A percentile compares a stretch with the other conserved stretches of the same genome.
Evolutionary conservation across 352 stramenopile genomes (phyloP).

Genomic region (Thalassiosira gravida): DNA sequence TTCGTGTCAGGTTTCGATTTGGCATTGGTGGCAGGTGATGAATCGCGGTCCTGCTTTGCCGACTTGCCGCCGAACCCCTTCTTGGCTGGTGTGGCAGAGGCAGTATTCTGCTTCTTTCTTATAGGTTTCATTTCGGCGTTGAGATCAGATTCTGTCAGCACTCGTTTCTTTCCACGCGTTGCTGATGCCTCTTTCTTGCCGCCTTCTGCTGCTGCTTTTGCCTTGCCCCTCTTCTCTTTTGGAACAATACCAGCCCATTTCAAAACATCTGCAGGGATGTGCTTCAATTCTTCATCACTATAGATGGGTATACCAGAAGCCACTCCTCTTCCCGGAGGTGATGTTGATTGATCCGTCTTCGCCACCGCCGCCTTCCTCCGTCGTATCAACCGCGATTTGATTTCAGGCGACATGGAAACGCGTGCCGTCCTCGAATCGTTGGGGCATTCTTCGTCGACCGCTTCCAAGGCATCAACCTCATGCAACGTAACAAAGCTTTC

Average conservation of each 20-base stretch:
- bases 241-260: constrained; percentile 47
- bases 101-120: not conserved
- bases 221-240: constrained; percentile 26
- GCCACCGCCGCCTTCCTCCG: not conserved
- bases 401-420: constrained; percentile 28
- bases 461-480: not conserved
- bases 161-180: constrained; percentile 41
- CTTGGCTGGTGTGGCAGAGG: constrained; percentile 8
- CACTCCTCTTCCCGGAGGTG: not conserved
- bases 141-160: constrained; percentile 30
- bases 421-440: constrained; percentile 18
- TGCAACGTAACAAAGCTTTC: constrained; percentile 65
- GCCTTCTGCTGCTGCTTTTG: constrained; percentile 19
- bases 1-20: constrained; percentile 8
- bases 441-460: constrained; percentile 9
- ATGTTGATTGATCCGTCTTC: constrained; percentile 11
- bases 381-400: constrained; percentile 14
- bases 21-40: not conserved
- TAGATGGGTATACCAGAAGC: constrained; percentile 31
- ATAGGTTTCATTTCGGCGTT: constrained; percentile 19
- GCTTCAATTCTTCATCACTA: constrained; percentile 50
- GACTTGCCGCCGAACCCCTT: not conserved
- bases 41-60: not conserved
- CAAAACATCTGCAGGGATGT: constrained; percentile 46
- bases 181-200: constrained; percentile 23